Evolutionary conservation across 345 rosid species (phyloP).

Genomic region (Eucalyptus pauciflora): DNA sequence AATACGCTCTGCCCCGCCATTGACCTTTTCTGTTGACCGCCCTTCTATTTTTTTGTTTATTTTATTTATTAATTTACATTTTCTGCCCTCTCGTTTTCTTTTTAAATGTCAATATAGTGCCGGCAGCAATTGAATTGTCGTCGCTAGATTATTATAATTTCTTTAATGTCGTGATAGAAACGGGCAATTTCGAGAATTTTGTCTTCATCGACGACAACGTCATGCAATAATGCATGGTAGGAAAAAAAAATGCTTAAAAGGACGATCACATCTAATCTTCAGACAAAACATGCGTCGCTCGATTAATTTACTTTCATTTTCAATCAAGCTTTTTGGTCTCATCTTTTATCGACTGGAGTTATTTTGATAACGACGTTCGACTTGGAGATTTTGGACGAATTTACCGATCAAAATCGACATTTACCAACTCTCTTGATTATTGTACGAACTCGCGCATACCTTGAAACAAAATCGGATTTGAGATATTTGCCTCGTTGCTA

Average conservation of each 20-base stretch:
- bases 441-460: fast-evolving
- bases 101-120: background rate
- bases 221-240: no score
- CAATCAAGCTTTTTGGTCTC: background rate
- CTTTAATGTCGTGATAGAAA: background rate
- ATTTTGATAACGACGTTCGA: background rate
- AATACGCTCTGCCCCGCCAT: background rate
- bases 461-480: background rate
- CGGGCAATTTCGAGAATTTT: background rate
- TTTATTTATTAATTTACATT: background rate
- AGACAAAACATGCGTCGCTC: background rate
- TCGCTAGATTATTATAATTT: background rate
- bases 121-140: background rate
- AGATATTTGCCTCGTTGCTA: background rate
- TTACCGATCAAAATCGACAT: background rate
- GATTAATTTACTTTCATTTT: background rate
- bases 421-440: background rate
- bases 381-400: background rate
- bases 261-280: background rate
- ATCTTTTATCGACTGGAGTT: background rate
- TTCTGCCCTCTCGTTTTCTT: background rate
- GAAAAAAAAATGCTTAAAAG: background rate
- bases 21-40: background rate
- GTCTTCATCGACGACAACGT: background rate
- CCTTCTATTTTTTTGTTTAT: background rate